Evolutionary conservation across 192 early-diverging fungal genomes (phyloP).

Genomic region (Martensiomyces pterosporus): DNA sequence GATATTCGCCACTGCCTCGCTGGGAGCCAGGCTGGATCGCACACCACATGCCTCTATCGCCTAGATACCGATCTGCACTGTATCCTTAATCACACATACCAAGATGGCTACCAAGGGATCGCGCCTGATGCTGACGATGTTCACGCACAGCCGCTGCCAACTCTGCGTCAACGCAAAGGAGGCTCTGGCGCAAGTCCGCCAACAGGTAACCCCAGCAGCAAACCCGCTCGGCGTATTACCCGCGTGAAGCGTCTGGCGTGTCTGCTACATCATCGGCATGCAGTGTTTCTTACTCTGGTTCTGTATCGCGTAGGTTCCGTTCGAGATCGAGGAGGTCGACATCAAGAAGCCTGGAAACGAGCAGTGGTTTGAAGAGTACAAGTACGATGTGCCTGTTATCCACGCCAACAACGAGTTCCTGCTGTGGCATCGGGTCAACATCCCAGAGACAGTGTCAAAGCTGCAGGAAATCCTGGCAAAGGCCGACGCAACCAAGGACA

Average conservation of each 20-base stretch:
- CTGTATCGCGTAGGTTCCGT: constrained; percentile 38
- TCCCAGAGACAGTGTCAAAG: constrained; percentile 29
- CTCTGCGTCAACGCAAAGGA: constrained; percentile 46
- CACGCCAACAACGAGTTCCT: constrained; percentile 43
- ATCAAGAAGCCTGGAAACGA: constrained; percentile 41
- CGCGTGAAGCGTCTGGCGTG: no score
- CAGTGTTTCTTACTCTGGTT: no score
- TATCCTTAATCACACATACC: no score
- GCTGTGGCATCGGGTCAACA: constrained; percentile 42
- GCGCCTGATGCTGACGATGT: constrained; percentile 44
- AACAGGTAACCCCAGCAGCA: no score
- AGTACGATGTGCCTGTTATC: constrained; percentile 45
- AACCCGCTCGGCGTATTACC: no score
- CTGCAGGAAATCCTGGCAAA: constrained; percentile 18
- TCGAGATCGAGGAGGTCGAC: constrained; percentile 39
- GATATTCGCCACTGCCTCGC: no score
- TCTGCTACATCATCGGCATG: no score
- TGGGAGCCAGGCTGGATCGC: no score
- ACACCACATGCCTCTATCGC: no score
- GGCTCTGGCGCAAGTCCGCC: constrained; percentile 32
- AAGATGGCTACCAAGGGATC: constrained; percentile 5
- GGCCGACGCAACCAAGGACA: background rate
- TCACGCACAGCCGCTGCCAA: constrained; percentile 46
- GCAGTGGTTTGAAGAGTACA: constrained; percentile 49
- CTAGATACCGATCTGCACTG: no score